These are phyloP conservation scores for Fragilaria radians DNA, from an alignment of 108 stramenopile genomes.

Conservation along the genomic window DNA sequence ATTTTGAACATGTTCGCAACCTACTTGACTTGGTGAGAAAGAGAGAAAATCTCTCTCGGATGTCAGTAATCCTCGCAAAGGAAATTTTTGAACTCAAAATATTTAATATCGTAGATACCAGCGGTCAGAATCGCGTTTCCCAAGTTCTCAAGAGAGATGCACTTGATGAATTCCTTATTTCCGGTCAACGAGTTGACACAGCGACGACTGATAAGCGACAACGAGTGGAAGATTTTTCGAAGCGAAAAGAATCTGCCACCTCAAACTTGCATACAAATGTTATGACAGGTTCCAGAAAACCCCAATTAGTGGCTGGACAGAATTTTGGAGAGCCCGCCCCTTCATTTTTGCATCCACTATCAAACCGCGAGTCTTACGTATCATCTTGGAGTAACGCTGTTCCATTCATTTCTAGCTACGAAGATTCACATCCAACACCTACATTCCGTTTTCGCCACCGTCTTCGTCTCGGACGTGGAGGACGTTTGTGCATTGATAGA, in stretches of 20 bases:
- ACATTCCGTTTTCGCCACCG: conserved; percentile 58
- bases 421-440: conserved; percentile 35
- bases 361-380: conserved; percentile 47
- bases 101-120: conserved; percentile 62
- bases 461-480: conserved; percentile 80
- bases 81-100: conserved; percentile 64
- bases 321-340: conserved; percentile 76
- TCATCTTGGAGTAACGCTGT: conserved; percentile 55
- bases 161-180: conserved; percentile 32
- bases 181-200: conserved; percentile 51
- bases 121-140: conserved; percentile 39
- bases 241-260: not conserved
- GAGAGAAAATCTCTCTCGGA: conserved; percentile 61
- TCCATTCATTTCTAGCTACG: conserved; percentile 60
- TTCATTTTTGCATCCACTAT: conserved; percentile 61
- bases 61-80: conserved; percentile 40
- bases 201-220: conserved; percentile 10
- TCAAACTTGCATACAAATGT: too few relatives aligned
- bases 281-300: not conserved
- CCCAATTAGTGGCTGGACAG: conserved; percentile 55
- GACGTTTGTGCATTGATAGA: conserved; percentile 75
- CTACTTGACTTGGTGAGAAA: conserved; percentile 50
- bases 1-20: conserved; percentile 66
- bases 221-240: not conserved
- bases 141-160: conserved; percentile 18